Evolutionary conservation across 2,329 filamentous ascomycete species (phyloP), one percentile per base, ranked within the genome.

Genomic region (Aureobasidium sp.): DNA sequence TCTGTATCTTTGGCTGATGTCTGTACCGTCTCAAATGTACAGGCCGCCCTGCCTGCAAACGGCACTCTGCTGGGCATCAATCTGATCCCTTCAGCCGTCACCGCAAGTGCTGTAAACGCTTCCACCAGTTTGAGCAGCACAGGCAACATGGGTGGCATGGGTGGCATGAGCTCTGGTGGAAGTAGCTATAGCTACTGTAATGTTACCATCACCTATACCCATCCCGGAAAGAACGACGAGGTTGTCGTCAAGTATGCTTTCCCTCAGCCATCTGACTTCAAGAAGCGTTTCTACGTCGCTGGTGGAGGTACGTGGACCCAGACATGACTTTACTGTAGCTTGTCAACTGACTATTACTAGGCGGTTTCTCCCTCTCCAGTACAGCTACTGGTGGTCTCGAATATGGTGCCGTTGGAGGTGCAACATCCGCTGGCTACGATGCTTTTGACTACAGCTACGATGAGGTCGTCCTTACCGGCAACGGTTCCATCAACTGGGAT

Each of bases 401-500:
- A 12, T 72, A 74, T 41, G 74, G 74, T 17, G 74, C 73, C 40
- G 73, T 71, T 0, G 67, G 70, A 6, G 75, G 74, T 22, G 61
- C 69, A 19, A 78, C 75, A 0, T 71, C 76, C 53, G 75, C 71
- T n/a, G 75, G 76, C 1, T 79, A 76, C 57, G 75, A 74, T 19
- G 64, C 65, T 24, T 77, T 77, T 58, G 59, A 65, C 40, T 71
- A 64, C 19, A 62, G 68, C 22, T 71, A 66, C 22, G 70, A 74
- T 45, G 61, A 59, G 35, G 59, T 63, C 8, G 57, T 60, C 0
- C 59, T 65, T 0, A 22, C 41, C 6, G 60, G 55, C 14, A 78
- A 80, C 54, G 76, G 76, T 10, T 72, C 74, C 3, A 67, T 77
- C 58, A 76, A 79, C 62, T 79, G 70, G 66, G 69, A 79, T 29